These are phyloP conservation scores for Amoebophrya sp. DNA, from an alignment of 169 alveolate genomes.

Conservation along the genomic window DNA sequence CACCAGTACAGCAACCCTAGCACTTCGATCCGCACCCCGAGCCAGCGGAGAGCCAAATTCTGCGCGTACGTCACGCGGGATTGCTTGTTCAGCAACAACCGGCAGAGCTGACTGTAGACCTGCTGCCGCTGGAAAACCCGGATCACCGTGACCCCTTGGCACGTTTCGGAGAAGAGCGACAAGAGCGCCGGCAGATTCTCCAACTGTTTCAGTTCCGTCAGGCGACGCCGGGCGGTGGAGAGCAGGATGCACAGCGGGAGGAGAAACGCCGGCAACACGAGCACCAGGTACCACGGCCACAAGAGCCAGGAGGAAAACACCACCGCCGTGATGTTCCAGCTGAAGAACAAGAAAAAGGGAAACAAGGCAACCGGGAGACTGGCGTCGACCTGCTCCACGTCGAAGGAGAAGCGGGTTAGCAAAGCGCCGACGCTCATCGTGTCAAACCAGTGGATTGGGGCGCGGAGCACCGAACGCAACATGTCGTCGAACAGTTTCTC, in stretches of 20 bases:
- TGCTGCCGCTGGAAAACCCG: neutral
- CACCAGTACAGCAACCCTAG: neutral
- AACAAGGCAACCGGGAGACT: neutral
- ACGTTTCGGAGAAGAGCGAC: neutral
- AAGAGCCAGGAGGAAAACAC: neutral
- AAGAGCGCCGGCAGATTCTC: neutral
- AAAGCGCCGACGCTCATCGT: neutral
- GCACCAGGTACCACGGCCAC: neutral
- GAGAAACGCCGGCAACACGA: neutral
- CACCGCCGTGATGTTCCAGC: neutral
- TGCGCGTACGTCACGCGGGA: neutral
- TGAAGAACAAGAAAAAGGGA: neutral
- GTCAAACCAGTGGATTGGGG: constrained; percentile 6
- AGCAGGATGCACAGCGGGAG: neutral
- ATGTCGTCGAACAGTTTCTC: constrained; percentile 11
- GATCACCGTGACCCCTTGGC: neutral
- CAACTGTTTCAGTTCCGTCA: neutral
- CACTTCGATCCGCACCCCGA: neutral
- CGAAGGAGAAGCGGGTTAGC: neutral
- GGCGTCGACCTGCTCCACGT: neutral
- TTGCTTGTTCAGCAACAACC: neutral
- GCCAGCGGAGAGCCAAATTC: neutral
- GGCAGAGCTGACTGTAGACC: neutral
- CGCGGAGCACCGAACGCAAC: neutral
- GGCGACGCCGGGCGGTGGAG: neutral